Percentiles rank a stretch among this genome's conserved stretches.
phyloP scores from a whole-genome alignment of 306 rosid genomes.

The Datisca glomerata region DNA sequence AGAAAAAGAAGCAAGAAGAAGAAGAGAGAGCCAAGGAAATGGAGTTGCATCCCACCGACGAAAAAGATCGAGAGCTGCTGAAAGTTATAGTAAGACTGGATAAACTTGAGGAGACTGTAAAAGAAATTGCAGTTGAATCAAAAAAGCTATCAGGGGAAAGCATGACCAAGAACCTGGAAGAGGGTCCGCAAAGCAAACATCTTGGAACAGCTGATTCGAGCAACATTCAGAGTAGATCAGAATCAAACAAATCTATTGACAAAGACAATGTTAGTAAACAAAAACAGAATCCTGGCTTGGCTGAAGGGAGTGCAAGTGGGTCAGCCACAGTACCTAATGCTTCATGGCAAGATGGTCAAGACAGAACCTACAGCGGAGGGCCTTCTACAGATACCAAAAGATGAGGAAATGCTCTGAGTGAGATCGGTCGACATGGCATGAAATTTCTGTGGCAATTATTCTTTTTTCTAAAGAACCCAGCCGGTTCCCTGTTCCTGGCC shows the following conservation, averaged over 20 bases:
- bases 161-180: conserved; percentile 14
- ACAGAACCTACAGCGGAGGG: conserved; percentile 20
- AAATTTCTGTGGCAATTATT: too few relatives aligned
- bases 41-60: conserved; percentile 39
- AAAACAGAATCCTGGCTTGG: conserved; percentile 16
- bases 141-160: conserved; percentile 26
- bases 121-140: conserved; percentile 56
- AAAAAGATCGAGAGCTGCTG: conserved; percentile 28
- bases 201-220: conserved; percentile 17
- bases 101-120: conserved; percentile 69
- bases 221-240: conserved; percentile 10
- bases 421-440: too few relatives aligned
- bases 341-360: conserved; percentile 21
- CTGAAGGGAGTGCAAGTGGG: conserved; percentile 13
- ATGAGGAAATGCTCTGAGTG: conserved; percentile 16
- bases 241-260: conserved; percentile 19
- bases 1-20: conserved; percentile 52
- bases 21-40: conserved; percentile 47
- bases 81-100: conserved; percentile 67
- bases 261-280: conserved; percentile 20
- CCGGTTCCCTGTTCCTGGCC: too few relatives aligned
- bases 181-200: conserved; percentile 18
- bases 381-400: conserved; percentile 23
- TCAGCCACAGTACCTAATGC: conserved; percentile 15
- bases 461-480: too few relatives aligned